Conservation (phyloP, 2,329 filamentous ascomycete genomes). For the Graphiopsis chlorocephala region DNA sequence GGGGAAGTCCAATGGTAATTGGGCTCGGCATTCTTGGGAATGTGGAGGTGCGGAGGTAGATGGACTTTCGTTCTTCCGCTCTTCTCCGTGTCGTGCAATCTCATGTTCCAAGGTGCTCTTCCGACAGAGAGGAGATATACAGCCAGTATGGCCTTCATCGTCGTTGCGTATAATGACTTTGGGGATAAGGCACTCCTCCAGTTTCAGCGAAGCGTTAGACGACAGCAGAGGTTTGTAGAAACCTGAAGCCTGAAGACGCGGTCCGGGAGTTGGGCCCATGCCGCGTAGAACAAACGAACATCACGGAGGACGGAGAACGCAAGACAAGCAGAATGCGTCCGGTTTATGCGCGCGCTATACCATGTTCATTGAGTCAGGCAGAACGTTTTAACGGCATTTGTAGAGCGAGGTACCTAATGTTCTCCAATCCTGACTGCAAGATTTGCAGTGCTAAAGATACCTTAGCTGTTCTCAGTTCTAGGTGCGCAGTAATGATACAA, state of each 20-base stretch:
- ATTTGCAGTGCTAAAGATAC: neutral
- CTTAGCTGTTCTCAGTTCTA: neutral
- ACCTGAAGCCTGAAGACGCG: neutral
- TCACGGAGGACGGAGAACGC: neutral
- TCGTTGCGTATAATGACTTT: neutral
- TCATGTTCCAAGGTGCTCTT: neutral
- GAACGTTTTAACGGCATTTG: neutral
- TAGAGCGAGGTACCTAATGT: neutral
- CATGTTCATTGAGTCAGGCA: neutral
- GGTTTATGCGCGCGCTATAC: neutral
- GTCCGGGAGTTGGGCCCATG: neutral
- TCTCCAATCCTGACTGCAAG: neutral
- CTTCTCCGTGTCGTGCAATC: constrained; percentile 4
- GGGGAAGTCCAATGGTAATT: constrained; percentile 8
- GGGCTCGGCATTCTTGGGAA: constrained; percentile 8
- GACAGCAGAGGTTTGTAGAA: neutral
- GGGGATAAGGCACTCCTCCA: neutral
- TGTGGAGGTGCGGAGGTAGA: constrained; percentile 10
- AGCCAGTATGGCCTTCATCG: neutral
- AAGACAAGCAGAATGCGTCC: neutral
- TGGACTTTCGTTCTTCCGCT: constrained; percentile 16
- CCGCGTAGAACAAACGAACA: neutral
- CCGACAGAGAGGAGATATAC: neutral
- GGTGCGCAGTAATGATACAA: neutral
- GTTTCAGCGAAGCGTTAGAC: neutral